These are phyloP conservation scores for Leccinum fallax DNA, from an alignment of 1,284 basidiomycete species.

Conservation along the genomic window DNA sequence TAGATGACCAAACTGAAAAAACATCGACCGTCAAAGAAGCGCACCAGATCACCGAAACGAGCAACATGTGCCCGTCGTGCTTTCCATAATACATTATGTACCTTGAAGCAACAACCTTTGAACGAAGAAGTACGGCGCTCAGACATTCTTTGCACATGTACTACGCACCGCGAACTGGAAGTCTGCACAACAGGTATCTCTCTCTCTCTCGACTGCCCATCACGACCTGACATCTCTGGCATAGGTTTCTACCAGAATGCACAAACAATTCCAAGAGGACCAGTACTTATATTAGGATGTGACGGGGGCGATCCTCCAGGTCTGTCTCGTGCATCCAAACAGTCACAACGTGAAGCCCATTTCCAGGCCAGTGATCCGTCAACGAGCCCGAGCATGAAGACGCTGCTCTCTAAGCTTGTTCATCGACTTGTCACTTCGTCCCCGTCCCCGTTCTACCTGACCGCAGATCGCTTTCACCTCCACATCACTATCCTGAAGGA, in stretches of 20 bases:
- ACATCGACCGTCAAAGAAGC: too few relatives aligned
- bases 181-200: constrained; percentile 69
- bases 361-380: constrained; percentile 62
- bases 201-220: not conserved
- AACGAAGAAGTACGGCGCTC: constrained; percentile 80
- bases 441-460: constrained; percentile 59
- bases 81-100: too few relatives aligned
- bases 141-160: constrained; percentile 83
- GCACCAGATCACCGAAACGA: too few relatives aligned
- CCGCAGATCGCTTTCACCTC: constrained; percentile 75
- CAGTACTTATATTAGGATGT: constrained; percentile 84
- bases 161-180: constrained; percentile 74
- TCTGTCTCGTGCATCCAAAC: constrained; percentile 27
- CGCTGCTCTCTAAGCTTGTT: constrained; percentile 71
- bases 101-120: constrained; percentile 53
- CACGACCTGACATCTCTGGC: constrained; percentile 6
- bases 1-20: too few relatives aligned
- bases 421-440: constrained; percentile 65
- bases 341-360: constrained; percentile 7
- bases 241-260: constrained; percentile 74
- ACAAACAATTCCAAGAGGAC: constrained; percentile 77
- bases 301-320: constrained; percentile 79
- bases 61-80: too few relatives aligned
- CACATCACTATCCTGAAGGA: constrained; percentile 73
- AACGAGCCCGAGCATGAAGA: constrained; percentile 61